Conservation (phyloP, 169 alveolate species). For the Plasmodium berghei region DNA sequence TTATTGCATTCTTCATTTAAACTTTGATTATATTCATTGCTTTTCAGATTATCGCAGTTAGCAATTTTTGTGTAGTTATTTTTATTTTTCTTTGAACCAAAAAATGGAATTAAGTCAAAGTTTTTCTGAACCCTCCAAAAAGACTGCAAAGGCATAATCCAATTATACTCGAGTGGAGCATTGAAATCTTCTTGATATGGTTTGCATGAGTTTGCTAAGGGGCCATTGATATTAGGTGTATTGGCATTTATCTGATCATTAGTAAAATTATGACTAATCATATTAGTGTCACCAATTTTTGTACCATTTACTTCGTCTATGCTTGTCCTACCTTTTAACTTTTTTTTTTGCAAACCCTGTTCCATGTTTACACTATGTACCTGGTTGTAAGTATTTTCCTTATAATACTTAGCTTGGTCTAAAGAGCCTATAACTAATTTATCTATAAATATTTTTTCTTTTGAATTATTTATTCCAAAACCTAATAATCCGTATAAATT, state of each 20-base stretch:
- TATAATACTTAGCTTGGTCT: constrained; percentile 65
- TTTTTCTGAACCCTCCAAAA: not conserved
- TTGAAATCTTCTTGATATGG: not conserved
- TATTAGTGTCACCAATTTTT: too few relatives aligned
- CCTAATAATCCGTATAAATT: constrained; percentile 58
- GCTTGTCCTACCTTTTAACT: not conserved
- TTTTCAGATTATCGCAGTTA: not conserved
- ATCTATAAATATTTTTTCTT: constrained; percentile 67
- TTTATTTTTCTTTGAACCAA: not conserved
- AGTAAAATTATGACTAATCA: too few relatives aligned
- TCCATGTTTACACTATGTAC: not conserved
- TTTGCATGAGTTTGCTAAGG: not conserved
- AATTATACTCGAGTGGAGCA: not conserved
- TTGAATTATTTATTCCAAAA: constrained; percentile 59
- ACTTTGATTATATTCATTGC: not conserved
- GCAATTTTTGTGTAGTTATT: not conserved
- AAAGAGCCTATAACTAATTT: constrained; percentile 74
- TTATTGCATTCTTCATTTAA: constrained; percentile 1
- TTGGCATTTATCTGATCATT: too few relatives aligned
- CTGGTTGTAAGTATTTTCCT: not conserved
- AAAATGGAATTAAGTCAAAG: constrained; percentile 15
- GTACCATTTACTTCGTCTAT: too few relatives aligned
- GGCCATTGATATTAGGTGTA: too few relatives aligned
- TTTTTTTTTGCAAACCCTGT: constrained; percentile 1
- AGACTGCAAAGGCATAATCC: not conserved